Evolutionary conservation across 1,139 yeast species (phyloP).

Genomic region (Saccharomyces hybrid): DNA sequence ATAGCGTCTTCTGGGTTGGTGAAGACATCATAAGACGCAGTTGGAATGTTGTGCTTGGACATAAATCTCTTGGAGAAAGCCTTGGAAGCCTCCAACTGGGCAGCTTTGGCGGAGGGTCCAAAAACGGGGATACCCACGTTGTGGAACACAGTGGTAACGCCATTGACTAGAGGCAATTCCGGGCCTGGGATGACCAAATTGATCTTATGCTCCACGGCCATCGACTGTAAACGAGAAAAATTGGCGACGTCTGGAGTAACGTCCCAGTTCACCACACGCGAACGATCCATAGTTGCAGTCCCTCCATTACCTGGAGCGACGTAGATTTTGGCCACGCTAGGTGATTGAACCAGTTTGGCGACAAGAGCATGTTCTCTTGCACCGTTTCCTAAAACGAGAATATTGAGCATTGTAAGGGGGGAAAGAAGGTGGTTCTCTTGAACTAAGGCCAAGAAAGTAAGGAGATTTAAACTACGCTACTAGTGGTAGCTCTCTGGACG

Average conservation of each 20-base stretch:
- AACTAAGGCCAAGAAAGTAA: not conserved
- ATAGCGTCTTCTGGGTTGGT: constrained; percentile 68
- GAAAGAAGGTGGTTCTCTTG: not conserved
- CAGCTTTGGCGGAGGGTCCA: constrained; percentile 89
- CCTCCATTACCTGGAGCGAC: constrained; percentile 99
- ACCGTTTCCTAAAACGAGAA: constrained; percentile 92
- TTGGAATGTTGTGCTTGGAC: constrained; percentile 87
- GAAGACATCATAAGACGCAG: constrained; percentile 84
- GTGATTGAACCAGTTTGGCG: constrained; percentile 83
- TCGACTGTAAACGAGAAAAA: constrained; percentile 51
- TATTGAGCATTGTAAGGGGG: constrained; percentile 36
- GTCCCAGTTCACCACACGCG: constrained; percentile 50
- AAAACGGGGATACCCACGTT: constrained; percentile 88
- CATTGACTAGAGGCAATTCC: constrained; percentile 96
- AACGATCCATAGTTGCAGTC: constrained; percentile 43
- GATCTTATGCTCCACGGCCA: constrained; percentile 63
- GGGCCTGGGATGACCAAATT: constrained; percentile 93
- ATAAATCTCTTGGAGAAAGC: constrained; percentile 90
- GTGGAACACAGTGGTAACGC: constrained; percentile 62
- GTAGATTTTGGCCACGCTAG: constrained; percentile 59
- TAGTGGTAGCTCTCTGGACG: not conserved
- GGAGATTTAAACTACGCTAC: not conserved
- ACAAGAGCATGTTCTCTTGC: constrained; percentile 98
- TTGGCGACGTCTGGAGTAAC: constrained; percentile 52
- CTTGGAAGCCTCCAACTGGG: constrained; percentile 95